Evolutionary conservation across 495 filamentous ascomycete genomes (phyloP).

Genomic region (Tuber calosporum): DNA sequence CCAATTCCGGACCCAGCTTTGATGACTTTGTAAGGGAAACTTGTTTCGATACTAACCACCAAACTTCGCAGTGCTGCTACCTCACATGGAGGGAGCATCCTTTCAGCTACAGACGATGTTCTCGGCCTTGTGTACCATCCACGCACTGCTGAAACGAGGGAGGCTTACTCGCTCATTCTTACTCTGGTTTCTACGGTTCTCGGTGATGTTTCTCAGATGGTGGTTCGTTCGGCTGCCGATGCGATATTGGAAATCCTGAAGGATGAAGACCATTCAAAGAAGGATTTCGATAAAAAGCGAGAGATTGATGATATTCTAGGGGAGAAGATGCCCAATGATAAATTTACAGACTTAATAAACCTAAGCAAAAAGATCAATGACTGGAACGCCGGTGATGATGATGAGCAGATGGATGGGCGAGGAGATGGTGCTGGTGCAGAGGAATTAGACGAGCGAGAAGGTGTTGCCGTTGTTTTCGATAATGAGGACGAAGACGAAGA

Average conservation of each 20-base stretch:
- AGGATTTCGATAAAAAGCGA: slow-evolving; percentile 97
- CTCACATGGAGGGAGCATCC: slow-evolving; percentile 67
- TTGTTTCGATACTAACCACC: slow-evolving; percentile 10
- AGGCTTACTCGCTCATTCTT: slow-evolving; percentile 91
- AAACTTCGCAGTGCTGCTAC: slow-evolving; percentile 47
- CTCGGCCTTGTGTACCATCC: slow-evolving; percentile 83
- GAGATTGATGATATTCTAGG: slow-evolving; percentile 91
- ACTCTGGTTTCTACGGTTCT: slow-evolving; percentile 82
- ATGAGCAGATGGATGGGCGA: slow-evolving; percentile 69
- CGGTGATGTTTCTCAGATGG: slow-evolving; percentile 85
- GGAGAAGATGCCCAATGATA: slow-evolving; percentile 69
- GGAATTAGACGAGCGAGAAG: slow-evolving; percentile 86
- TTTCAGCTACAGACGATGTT: slow-evolving; percentile 75
- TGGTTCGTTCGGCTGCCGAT: slow-evolving; percentile 92
- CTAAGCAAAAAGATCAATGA: slow-evolving; percentile 98
- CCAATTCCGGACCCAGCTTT: not conserved
- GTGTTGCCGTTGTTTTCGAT: slow-evolving; percentile 93
- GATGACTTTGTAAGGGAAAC: not conserved
- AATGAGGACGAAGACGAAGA: slow-evolving; percentile 91
- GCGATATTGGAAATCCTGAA: slow-evolving; percentile 85
- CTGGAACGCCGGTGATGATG: slow-evolving; percentile 94
- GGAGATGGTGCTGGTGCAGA: slow-evolving; percentile 55
- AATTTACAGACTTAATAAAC: slow-evolving; percentile 95
- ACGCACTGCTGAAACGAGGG: slow-evolving; percentile 81
- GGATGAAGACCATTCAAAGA: slow-evolving; percentile 70